A percentile compares a stretch with the other conserved stretches of the same genome.
Conservation (phyloP, 176 grass and related monocot genomes). For the Ananas comosus region DNA sequence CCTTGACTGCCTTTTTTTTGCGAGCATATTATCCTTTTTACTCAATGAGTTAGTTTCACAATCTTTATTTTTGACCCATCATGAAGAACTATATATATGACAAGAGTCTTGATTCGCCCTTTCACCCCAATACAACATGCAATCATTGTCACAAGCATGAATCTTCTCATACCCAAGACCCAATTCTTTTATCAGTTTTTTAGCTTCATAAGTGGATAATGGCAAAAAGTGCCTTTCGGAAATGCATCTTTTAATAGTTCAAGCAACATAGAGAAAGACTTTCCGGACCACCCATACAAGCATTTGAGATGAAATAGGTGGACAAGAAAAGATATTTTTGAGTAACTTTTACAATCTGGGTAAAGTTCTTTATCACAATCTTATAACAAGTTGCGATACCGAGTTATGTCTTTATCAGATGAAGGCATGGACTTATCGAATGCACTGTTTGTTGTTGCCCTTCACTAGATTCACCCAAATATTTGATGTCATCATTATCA, state of each 20-base stretch:
- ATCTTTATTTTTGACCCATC: neutral
- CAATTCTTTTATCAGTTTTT: neutral
- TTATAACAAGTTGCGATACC: neutral
- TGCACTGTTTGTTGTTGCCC: no score
- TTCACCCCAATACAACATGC: neutral
- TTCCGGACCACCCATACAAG: neutral
- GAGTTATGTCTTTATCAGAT: neutral
- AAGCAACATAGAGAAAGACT: neutral
- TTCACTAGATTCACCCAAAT: no score
- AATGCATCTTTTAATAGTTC: neutral
- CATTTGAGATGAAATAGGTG: neutral
- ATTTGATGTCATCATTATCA: no score
- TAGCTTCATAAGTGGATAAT: neutral
- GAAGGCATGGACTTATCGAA: neutral
- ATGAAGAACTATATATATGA: neutral
- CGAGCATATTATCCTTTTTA: no score
- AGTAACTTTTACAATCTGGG: neutral
- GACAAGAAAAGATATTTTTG: neutral
- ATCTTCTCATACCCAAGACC: neutral
- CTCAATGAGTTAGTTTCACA: no score
- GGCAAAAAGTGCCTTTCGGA: neutral
- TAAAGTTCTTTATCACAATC: neutral
- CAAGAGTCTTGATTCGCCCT: neutral
- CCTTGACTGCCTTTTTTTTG: no score
- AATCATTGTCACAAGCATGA: neutral